These are phyloP conservation scores for Pistacia atlantica DNA, from an alignment of 345 rosid species.

Conservation along the genomic window DNA sequence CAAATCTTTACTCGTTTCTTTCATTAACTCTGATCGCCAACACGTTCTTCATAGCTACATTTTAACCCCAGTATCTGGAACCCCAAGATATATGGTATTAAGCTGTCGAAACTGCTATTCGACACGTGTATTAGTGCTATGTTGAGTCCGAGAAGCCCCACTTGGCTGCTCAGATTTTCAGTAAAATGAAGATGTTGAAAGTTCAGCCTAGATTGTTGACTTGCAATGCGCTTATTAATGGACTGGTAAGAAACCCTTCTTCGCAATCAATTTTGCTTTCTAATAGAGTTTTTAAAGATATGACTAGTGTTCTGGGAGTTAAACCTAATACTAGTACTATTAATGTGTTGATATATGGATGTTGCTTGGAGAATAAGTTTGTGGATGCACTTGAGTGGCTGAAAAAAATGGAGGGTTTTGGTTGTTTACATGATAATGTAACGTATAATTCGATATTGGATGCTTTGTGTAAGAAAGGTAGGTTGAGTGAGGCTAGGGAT, in stretches of 20 bases:
- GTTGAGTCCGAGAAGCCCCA: constrained; percentile 61
- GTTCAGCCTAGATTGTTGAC: constrained; percentile 64
- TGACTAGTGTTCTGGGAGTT: constrained; percentile 47
- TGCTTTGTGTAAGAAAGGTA: constrained; percentile 74
- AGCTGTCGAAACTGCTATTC: constrained; percentile 49
- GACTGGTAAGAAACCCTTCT: constrained; percentile 67
- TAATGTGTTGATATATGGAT: constrained; percentile 72
- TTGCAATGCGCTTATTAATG: constrained; percentile 70
- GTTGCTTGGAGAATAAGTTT: constrained; percentile 64
- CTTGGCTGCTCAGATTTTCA: constrained; percentile 64
- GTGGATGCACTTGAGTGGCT: constrained; percentile 50
- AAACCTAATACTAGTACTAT: constrained; percentile 48
- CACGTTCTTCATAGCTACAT: constrained; percentile 44
- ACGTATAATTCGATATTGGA: constrained; percentile 74
- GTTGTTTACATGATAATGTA: constrained; percentile 60
- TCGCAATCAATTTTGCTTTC: constrained; percentile 49
- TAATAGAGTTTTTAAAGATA: constrained; percentile 55
- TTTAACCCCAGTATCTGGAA: constrained; percentile 21
- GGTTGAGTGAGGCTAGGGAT: constrained; percentile 62
- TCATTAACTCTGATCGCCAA: constrained; percentile 54
- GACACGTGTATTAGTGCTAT: constrained; percentile 64
- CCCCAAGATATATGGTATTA: neutral
- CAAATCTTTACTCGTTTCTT: constrained; percentile 57
- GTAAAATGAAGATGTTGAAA: constrained; percentile 56
- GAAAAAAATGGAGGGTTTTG: constrained; percentile 60